Percentiles rank a stretch among this genome's conserved stretches.
Conservation (phyloP, 1,139 yeast species). For the Blastobotrys illinoisensis region DNA sequence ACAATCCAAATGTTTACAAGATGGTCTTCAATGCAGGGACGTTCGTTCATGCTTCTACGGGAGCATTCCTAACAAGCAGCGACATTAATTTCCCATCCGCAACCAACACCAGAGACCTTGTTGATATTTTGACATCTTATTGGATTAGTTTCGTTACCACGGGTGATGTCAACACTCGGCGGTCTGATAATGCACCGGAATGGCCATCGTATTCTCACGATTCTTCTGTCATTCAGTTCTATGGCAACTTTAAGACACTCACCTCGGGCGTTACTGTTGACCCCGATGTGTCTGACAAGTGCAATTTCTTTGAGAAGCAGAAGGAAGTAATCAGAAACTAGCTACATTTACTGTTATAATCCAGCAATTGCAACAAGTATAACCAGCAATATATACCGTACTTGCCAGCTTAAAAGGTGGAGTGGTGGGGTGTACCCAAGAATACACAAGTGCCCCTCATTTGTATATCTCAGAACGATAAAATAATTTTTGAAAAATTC, state of each 20-base stretch:
- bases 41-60: constrained; percentile 12
- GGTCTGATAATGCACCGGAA: constrained; percentile 1
- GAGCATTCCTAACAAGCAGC: constrained; percentile 4
- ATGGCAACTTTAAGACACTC: neutral
- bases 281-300: neutral
- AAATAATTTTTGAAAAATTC: neutral
- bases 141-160: constrained; percentile 12
- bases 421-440: no score
- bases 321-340: neutral
- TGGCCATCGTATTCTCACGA: constrained; percentile 4
- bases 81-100: constrained; percentile 3
- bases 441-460: neutral
- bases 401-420: no score
- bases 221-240: neutral
- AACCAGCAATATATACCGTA: no score
- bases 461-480: neutral
- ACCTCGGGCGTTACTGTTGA: neutral
- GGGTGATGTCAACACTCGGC: constrained; percentile 11
- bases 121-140: constrained; percentile 10
- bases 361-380: no score
- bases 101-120: constrained; percentile 6
- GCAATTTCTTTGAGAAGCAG: neutral
- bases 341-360: neutral
- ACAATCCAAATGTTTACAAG: neutral
- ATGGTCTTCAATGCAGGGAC: neutral